These are phyloP conservation scores for Microascus cirrosus DNA, from an alignment of 2,329 filamentous ascomycete species.

Conservation along the genomic window DNA sequence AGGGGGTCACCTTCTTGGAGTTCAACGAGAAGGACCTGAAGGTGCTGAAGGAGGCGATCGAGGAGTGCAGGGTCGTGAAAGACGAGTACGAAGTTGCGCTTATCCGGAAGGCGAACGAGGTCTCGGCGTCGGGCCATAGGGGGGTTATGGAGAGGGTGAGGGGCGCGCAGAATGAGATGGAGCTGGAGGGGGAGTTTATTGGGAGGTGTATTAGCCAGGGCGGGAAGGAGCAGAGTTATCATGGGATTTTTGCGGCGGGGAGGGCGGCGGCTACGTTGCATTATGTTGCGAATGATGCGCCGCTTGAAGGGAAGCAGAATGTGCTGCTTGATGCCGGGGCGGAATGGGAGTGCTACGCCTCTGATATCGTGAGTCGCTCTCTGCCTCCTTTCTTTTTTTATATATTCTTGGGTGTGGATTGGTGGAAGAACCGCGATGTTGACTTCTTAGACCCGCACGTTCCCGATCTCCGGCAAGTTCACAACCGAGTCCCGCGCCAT, in stretches of 20 bases:
- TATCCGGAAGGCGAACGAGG: slow-evolving; percentile 59
- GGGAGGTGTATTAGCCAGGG: slow-evolving; percentile 64
- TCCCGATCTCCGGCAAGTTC: slow-evolving; percentile 67
- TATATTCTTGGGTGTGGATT: not conserved
- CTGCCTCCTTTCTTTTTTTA: too few relatives aligned
- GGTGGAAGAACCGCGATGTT: not conserved
- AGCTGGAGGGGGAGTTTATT: slow-evolving; percentile 74
- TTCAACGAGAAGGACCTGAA: slow-evolving; percentile 54
- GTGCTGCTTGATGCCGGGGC: slow-evolving; percentile 76
- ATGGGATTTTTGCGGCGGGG: slow-evolving; percentile 74
- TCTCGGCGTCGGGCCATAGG: slow-evolving; percentile 57
- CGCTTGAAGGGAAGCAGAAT: slow-evolving; percentile 61
- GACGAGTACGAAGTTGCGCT: slow-evolving; percentile 65
- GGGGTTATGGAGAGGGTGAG: slow-evolving; percentile 50
- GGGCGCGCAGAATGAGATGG: slow-evolving; percentile 62
- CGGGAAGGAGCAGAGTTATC: slow-evolving; percentile 76
- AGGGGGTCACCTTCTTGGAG: slow-evolving; percentile 58
- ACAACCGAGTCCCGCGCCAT: slow-evolving; percentile 59
- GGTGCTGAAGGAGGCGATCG: slow-evolving; percentile 50
- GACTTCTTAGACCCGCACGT: slow-evolving; percentile 59
- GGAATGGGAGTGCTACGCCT: slow-evolving; percentile 63
- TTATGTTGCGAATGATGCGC: slow-evolving; percentile 70
- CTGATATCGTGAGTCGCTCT: slow-evolving; percentile 42
- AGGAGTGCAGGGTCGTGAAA: slow-evolving; percentile 59
- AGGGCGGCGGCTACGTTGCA: slow-evolving; percentile 75